Percentiles rank a stretch among this genome's conserved stretches.
Evolutionary conservation across 2,329 filamentous ascomycete genomes (phyloP).

Genomic region (Malbranchea zuffiana): DNA sequence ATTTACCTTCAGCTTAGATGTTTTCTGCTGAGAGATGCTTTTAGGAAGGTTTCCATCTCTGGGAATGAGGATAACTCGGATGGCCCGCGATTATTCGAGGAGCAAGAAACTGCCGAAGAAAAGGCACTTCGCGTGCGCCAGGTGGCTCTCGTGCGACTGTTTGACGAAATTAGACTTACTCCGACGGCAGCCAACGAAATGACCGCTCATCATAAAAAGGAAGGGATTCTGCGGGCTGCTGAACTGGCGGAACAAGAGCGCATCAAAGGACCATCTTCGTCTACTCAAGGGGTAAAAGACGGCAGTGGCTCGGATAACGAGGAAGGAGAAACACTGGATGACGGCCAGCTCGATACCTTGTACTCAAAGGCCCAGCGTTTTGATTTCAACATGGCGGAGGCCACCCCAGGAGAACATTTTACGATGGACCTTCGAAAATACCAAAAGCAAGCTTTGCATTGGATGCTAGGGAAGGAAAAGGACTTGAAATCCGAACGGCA

Average conservation of each 20-base stretch:
- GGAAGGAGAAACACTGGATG: constrained; percentile 82
- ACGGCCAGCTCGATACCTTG: constrained; percentile 85
- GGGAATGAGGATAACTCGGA: constrained; percentile 58
- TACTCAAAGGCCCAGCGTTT: constrained; percentile 97
- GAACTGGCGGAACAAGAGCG: constrained; percentile 69
- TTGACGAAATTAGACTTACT: constrained; percentile 76
- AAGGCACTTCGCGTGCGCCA: constrained; percentile 73
- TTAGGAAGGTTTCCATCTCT: constrained; percentile 53
- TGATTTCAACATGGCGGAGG: constrained; percentile 82
- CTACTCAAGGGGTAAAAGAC: constrained; percentile 28
- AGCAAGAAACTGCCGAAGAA: constrained; percentile 76
- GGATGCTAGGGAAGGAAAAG: constrained; percentile 93
- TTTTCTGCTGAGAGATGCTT: constrained; percentile 63
- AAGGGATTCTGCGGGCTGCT: constrained; percentile 74
- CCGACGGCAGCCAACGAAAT: constrained; percentile 64
- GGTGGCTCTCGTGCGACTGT: constrained; percentile 74
- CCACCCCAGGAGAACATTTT: constrained; percentile 73
- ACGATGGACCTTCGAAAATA: constrained; percentile 76
- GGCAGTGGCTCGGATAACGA: constrained; percentile 54
- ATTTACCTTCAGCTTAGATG: constrained; percentile 81
- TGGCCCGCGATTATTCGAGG: constrained; percentile 63
- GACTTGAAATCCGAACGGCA: constrained; percentile 61
- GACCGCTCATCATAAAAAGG: constrained; percentile 67
- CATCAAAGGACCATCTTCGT: constrained; percentile 46
- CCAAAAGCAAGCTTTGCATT: constrained; percentile 87